Evolutionary conservation across 1,284 basidiomycete genomes (phyloP).

Genomic region (Entoloma clypeatum): DNA sequence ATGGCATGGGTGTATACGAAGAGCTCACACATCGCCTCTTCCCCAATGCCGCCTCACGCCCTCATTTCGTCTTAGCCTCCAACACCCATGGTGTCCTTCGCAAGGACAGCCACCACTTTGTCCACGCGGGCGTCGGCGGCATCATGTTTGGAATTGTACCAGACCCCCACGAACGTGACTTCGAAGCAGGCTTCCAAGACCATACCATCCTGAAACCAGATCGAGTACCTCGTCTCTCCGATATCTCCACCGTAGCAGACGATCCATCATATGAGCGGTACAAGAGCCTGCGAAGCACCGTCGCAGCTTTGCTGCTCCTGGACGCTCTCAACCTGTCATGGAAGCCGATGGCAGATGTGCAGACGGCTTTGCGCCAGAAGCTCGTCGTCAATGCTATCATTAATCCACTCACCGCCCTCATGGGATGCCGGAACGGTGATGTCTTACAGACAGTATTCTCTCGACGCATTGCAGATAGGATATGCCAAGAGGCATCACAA

Average conservation of each 20-base stretch:
- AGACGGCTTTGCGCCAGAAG: conserved; percentile 76
- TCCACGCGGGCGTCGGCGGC: conserved; percentile 74
- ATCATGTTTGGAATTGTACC: conserved; percentile 81
- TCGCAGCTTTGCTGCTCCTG: conserved; percentile 60
- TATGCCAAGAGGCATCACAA: conserved; percentile 60
- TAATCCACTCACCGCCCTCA: conserved; percentile 85
- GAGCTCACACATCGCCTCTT: conserved; percentile 69
- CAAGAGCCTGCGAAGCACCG: conserved; percentile 62
- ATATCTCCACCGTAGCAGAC: conserved; percentile 44
- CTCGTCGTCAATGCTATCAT: conserved; percentile 83
- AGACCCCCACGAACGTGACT: conserved; percentile 58
- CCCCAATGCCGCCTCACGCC: conserved; percentile 67
- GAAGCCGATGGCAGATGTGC: conserved; percentile 67
- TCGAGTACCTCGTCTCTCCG: conserved; percentile 46
- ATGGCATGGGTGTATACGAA: conserved; percentile 91
- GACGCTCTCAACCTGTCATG: conserved; percentile 61
- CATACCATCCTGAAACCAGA: conserved; percentile 31
- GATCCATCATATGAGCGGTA: conserved; percentile 46
- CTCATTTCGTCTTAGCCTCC: conserved; percentile 83
- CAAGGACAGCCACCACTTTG: conserved; percentile 50
- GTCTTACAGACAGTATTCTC: conserved; percentile 48
- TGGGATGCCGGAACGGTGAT: conserved; percentile 80
- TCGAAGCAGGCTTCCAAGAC: conserved; percentile 48
- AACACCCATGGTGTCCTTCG: conserved; percentile 79
- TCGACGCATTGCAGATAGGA: conserved; percentile 38